Evolutionary conservation across 2,329 filamentous ascomycete genomes (phyloP), one percentile per base, ranked within the genome.

Genomic region (Neophaeococcomyces mojaviensis): DNA sequence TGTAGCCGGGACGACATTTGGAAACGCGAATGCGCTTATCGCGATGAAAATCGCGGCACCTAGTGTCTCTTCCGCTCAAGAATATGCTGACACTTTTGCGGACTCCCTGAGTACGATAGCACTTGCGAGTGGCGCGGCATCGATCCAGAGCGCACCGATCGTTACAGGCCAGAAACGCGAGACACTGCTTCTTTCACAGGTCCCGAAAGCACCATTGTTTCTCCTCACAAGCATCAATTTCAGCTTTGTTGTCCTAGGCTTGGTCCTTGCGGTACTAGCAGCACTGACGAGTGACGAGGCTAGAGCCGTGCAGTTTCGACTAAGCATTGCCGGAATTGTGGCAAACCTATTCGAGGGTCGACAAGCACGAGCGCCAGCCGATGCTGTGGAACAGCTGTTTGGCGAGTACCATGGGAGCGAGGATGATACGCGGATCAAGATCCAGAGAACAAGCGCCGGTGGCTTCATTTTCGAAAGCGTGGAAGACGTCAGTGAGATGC

Each of bases 201-300:
- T 51, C 9, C 46, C 49, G 6, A 49, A 51, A 39, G 46, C 49
- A 31, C 49, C 49, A 13, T 32, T 51, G 12, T 51, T 43, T 34
- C 20, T 44, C 3, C 36, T 51, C 10, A 35, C 49, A 9, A 22
- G 32, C 24, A 19, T 44, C 19, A 51, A 51, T 20, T 34, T 46
- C 4, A 39, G 41, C 12, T 51, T 46, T 26, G 49, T 47, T 8
- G 10, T 44, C n/a, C 9, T 51, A 9, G 46, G 49, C 8, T 32
- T 49, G 3, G 15, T 36, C 10, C 38, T 51, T 2, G 39, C 46
- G 12, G 28, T 26, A 15, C 8, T 49, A 2, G 47, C 47, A n/a
- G 16, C 45, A 12, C 16, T 19, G 32, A 44, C 47, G 8, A 34
- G 24, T 4, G 26, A 30, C n/a, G 49, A 51, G 20, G 38, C 39